A percentile compares a stretch with the other conserved stretches of the same genome.
Evolutionary conservation across 2,329 filamentous ascomycete species (phyloP).

Genomic region (Helotiales sp.): DNA sequence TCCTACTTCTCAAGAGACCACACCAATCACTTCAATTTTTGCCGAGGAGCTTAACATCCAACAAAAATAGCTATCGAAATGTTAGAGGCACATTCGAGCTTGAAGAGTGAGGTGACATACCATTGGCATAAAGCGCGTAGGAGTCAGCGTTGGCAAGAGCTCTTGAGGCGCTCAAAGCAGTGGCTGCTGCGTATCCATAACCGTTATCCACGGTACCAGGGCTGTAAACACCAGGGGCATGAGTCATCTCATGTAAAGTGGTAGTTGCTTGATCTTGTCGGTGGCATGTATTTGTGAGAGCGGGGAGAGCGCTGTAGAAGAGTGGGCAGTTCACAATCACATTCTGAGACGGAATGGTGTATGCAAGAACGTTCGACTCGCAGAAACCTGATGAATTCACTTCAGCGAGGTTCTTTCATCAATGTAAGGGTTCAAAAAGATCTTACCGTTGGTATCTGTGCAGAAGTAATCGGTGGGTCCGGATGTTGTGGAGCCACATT

Average conservation of each 20-base stretch:
- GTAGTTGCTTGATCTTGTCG: conserved; percentile 69
- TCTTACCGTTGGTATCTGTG: conserved; percentile 54
- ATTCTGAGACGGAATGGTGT: conserved; percentile 59
- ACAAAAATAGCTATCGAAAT: not conserved
- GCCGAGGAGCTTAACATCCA: not conserved
- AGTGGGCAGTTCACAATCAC: conserved; percentile 66
- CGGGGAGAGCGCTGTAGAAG: conserved; percentile 61
- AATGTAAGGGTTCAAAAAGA: not conserved
- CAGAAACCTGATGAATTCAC: conserved; percentile 48
- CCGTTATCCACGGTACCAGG: conserved; percentile 64
- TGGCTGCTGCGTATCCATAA: conserved; percentile 59
- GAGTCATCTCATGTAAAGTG: conserved; percentile 68
- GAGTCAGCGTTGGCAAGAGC: conserved; percentile 68
- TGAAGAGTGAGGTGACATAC: conserved; percentile 37
- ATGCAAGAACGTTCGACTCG: conserved; percentile 58
- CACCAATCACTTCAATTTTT: too few relatives aligned
- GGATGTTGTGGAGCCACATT: conserved; percentile 57
- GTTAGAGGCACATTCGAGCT: not conserved
- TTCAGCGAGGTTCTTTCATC: not conserved
- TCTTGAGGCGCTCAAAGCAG: conserved; percentile 51
- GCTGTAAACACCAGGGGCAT: conserved; percentile 56
- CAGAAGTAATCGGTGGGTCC: conserved; percentile 62
- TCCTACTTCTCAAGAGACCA: too few relatives aligned
- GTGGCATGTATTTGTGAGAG: conserved; percentile 58
- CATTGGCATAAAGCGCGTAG: conserved; percentile 59